phyloP scores from a whole-genome alignment of 768 basidiomycete species.

The Lentinula guzmanii region DNA sequence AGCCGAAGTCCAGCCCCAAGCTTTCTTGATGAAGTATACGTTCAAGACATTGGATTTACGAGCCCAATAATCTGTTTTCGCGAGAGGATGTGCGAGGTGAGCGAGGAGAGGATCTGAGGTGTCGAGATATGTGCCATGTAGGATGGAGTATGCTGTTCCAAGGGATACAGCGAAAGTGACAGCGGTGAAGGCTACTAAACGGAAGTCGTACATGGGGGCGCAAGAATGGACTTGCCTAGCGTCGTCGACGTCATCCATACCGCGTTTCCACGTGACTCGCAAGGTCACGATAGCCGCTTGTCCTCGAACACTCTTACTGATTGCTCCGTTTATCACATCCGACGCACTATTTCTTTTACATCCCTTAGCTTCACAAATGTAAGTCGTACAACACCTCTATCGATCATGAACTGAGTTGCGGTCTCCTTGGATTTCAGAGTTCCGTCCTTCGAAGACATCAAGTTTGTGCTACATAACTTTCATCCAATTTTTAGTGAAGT shows the following conservation, averaged over 20 bases:
- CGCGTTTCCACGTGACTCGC: not conserved
- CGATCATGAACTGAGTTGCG: no score
- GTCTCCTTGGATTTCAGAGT: no score
- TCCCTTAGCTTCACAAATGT: no score
- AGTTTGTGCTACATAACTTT: no score
- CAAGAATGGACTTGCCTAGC: not conserved
- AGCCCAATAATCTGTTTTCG: constrained; percentile 66
- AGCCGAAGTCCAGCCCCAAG: constrained; percentile 87
- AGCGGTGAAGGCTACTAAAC: constrained; percentile 27
- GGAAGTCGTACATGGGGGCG: constrained; percentile 9
- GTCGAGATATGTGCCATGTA: constrained; percentile 69
- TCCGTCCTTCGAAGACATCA: no score
- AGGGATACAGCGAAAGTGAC: constrained; percentile 43
- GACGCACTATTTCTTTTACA: no score
- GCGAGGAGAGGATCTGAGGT: constrained; percentile 75
- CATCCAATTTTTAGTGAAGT: no score
- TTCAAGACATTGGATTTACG: constrained; percentile 79
- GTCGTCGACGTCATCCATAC: not conserved
- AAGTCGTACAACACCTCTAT: no score
- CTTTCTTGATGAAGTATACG: constrained; percentile 79
- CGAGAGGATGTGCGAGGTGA: constrained; percentile 62
- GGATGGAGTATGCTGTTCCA: constrained; percentile 63
- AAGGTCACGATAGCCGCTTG: no score
- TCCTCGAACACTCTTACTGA: not conserved
- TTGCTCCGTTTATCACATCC: no score